Conservation (phyloP, 2,329 filamentous ascomycete species). For the Nemania abortiva region DNA sequence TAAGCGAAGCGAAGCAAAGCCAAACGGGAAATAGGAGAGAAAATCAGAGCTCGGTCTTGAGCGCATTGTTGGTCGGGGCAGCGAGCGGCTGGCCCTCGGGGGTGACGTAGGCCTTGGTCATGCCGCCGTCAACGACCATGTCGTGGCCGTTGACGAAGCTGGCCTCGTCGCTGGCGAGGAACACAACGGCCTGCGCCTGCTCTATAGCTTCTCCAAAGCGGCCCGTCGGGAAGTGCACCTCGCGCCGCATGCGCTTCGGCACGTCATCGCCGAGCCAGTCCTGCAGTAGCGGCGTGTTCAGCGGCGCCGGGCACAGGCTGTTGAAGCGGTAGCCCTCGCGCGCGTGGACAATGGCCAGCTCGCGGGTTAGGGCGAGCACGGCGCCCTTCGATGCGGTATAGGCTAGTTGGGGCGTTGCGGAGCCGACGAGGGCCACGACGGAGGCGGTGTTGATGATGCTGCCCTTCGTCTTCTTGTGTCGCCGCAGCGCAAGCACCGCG, state of each 20-base stretch:
- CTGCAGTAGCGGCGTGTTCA: constrained; percentile 92
- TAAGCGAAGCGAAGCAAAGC: not conserved
- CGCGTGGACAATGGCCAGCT: constrained; percentile 92
- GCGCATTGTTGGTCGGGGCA: constrained; percentile 71
- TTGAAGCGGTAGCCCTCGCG: constrained; percentile 92
- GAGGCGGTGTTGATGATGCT: constrained; percentile 94
- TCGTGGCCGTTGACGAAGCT: constrained; percentile 92
- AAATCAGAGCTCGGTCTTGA: constrained; percentile 60
- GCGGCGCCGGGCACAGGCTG: constrained; percentile 86
- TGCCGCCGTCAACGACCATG: constrained; percentile 94
- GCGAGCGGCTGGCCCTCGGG: constrained; percentile 68
- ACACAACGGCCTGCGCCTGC: constrained; percentile 89
- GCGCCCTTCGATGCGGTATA: constrained; percentile 96
- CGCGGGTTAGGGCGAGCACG: constrained; percentile 88
- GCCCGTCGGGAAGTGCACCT: constrained; percentile 89
- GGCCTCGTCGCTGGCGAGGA: constrained; percentile 87
- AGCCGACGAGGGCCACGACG: constrained; percentile 87
- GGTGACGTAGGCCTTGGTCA: constrained; percentile 91
- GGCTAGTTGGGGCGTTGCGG: constrained; percentile 88
- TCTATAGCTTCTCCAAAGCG: constrained; percentile 94
- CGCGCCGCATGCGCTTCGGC: constrained; percentile 82
- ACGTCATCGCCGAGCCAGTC: constrained; percentile 92
- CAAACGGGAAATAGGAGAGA: not conserved
- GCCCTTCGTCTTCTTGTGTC: constrained; percentile 80
- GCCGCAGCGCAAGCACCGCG: constrained; percentile 83